phyloP scores from a whole-genome alignment of 2,329 filamentous ascomycete species.

The Cordyceps cicadae region DNA sequence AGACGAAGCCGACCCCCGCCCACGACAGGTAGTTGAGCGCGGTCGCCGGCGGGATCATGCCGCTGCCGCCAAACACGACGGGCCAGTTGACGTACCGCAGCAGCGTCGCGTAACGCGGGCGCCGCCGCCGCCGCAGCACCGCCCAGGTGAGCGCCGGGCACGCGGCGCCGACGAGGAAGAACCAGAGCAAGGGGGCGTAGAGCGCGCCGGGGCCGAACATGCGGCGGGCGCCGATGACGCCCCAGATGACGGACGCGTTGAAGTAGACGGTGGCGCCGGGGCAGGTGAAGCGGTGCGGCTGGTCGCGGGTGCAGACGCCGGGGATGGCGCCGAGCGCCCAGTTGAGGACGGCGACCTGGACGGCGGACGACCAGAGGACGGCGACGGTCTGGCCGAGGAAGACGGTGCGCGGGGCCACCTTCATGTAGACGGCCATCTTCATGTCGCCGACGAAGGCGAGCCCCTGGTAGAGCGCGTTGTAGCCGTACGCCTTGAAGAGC shows the following conservation, averaged over 20 bases:
- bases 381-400: constrained; percentile 38
- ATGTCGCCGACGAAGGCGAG: constrained; percentile 38
- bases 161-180: constrained; percentile 41
- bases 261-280: constrained; percentile 48
- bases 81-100: constrained; percentile 42
- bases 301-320: constrained; percentile 37
- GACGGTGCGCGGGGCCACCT: constrained; percentile 36
- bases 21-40: constrained; percentile 44
- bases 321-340: constrained; percentile 34
- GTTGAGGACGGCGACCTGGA: constrained; percentile 23
- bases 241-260: constrained; percentile 48
- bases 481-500: constrained; percentile 18
- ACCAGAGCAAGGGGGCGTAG: constrained; percentile 39
- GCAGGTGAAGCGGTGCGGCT: constrained; percentile 43
- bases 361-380: constrained; percentile 29
- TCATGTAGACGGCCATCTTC: constrained; percentile 42
- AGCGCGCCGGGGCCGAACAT: constrained; percentile 22
- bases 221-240: constrained; percentile 36
- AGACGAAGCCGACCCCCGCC: constrained; percentile 43
- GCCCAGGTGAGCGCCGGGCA: constrained; percentile 39
- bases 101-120: constrained; percentile 32
- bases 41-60: constrained; percentile 42
- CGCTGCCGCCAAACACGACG: constrained; percentile 39
- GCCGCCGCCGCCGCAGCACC: constrained; percentile 34
- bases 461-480: constrained; percentile 26